Evolutionary conservation across 805 yeast genomes (phyloP).

Genomic region (Wickerhamiella parazyma): DNA sequence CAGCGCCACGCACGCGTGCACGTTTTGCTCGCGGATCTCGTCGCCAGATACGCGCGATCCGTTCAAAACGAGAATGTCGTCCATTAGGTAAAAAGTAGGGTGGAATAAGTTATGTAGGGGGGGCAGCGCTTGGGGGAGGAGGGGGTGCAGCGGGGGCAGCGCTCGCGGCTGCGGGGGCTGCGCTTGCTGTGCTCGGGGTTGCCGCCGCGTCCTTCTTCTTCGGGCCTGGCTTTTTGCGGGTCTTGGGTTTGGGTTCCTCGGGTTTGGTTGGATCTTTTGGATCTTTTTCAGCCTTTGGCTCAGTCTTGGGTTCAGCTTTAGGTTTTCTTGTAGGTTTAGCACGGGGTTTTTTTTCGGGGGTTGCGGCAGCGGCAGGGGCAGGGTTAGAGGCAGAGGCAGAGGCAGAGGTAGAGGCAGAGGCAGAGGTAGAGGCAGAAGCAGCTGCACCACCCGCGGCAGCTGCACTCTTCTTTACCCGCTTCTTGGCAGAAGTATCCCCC

Average conservation of each 20-base stretch:
- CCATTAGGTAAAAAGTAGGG: no score
- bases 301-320: slow-evolving; percentile 8
- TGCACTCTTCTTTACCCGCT: not conserved
- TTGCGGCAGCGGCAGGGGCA: not conserved
- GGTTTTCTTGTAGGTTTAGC: slow-evolving; percentile 7
- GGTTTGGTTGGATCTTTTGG: no score
- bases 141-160: no score
- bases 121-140: no score
- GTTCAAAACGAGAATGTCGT: slow-evolving; percentile 80
- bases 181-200: not conserved
- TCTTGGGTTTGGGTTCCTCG: not conserved
- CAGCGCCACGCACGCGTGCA: slow-evolving; percentile 78
- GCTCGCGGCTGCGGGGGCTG: not conserved
- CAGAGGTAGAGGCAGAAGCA: not conserved
- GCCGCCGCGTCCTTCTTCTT: slow-evolving; percentile 10
- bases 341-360: not conserved
- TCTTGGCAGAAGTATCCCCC: not conserved
- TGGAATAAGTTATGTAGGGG: no score
- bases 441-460: not conserved
- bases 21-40: slow-evolving; percentile 88
- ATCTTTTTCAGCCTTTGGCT: slow-evolving; percentile 7
- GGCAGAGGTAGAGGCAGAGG: not conserved
- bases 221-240: slow-evolving; percentile 1
- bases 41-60: slow-evolving; percentile 95
- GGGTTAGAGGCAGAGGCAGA: not conserved